Conservation (phyloP, 805 yeast genomes). For the Yarrowia sp. region DNA sequence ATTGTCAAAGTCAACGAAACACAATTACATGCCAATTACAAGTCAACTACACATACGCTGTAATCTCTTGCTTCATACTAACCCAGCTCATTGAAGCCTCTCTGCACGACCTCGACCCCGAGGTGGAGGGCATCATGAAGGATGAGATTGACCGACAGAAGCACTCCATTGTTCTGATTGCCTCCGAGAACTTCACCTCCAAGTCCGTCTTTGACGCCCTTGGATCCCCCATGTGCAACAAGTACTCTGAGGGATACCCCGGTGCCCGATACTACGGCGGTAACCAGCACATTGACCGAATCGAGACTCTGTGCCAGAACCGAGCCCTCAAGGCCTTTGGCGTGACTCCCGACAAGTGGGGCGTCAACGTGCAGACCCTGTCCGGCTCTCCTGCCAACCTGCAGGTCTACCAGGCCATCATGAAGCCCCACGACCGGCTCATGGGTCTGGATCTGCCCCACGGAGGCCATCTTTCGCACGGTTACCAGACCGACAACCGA, state of each 20-base stretch:
- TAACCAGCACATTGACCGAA: slow-evolving; percentile 93
- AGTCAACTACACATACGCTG: too few species aligned
- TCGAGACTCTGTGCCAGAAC: slow-evolving; percentile 89
- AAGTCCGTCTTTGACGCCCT: slow-evolving; percentile 94
- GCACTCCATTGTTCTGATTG: slow-evolving; percentile 91
- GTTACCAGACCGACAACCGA: slow-evolving; percentile 92
- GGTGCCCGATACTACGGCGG: slow-evolving; percentile 99
- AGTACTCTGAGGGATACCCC: slow-evolving; percentile 98
- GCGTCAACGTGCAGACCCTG: slow-evolving; percentile 95
- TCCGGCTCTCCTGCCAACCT: slow-evolving; percentile 98
- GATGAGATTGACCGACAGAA: slow-evolving; percentile 91
- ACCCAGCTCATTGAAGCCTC: slow-evolving; percentile 47
- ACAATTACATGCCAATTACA: too few species aligned
- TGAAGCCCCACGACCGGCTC: slow-evolving; percentile 94
- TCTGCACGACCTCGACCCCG: slow-evolving; percentile 51
- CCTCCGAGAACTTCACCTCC: slow-evolving; percentile 97
- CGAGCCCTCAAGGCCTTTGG: slow-evolving; percentile 92
- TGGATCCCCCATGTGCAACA: slow-evolving; percentile 98
- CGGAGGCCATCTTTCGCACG: slow-evolving; percentile 98
- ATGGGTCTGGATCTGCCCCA: slow-evolving; percentile 99
- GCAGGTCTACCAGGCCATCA: slow-evolving; percentile 92
- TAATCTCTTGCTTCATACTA: too few species aligned
- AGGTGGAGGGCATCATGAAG: slow-evolving; percentile 53
- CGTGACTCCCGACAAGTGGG: slow-evolving; percentile 86
- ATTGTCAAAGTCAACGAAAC: too few species aligned